A percentile compares a stretch with the other conserved stretches of the same genome.
Conservation (phyloP, 345 rosid genomes). For the Citrus sp. region DNA sequence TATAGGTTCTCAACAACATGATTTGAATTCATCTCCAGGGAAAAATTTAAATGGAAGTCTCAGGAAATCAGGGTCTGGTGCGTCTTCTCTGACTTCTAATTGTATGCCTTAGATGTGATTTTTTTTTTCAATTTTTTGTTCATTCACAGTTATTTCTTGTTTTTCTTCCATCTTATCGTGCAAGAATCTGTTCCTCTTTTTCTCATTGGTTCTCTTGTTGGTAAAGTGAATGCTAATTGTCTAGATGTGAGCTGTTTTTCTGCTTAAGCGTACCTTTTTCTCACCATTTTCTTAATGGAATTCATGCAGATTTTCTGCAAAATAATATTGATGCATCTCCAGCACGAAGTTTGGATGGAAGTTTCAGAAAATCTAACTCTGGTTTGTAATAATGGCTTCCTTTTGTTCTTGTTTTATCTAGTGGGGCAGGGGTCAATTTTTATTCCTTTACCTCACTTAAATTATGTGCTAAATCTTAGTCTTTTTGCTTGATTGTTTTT, state of each 20-base stretch:
- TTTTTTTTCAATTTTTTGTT: neutral
- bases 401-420: neutral
- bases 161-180: neutral
- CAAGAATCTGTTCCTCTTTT: neutral
- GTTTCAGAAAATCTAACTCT: conserved; percentile 44
- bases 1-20: conserved; percentile 44
- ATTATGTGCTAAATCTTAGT: neutral
- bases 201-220: neutral
- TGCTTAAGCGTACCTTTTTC: neutral
- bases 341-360: conserved; percentile 38
- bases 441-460: neutral
- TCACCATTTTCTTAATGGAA: neutral
- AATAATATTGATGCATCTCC: conserved; percentile 30
- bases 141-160: neutral
- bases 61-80: conserved; percentile 45
- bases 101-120: neutral
- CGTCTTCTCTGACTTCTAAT: conserved; percentile 1
- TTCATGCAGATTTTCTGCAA: conserved; percentile 21
- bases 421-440: neutral
- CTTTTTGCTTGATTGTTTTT: neutral
- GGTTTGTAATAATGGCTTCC: conserved; percentile 27
- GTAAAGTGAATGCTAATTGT: neutral
- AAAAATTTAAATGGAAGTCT: conserved; percentile 43
- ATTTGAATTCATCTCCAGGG: conserved; percentile 30
- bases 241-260: neutral